Percentiles rank a stretch among this genome's conserved stretches.
These are phyloP conservation scores for Russula ochroleuca DNA, from an alignment of 768 basidiomycete genomes.

Conservation along the genomic window DNA sequence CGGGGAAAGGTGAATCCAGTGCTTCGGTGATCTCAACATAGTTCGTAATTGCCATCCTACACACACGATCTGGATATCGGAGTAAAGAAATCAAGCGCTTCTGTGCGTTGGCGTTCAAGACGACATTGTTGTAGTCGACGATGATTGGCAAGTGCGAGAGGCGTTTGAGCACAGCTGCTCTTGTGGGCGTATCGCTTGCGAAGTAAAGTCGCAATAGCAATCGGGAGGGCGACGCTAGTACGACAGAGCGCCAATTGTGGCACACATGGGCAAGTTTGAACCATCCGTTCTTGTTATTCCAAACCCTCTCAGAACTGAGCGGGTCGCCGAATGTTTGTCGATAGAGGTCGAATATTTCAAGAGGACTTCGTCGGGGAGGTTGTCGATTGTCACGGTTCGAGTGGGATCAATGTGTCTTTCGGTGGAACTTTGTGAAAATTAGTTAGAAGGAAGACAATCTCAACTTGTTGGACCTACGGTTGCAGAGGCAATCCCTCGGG, in stretches of 20 bases:
- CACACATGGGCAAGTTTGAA: conserved; percentile 4
- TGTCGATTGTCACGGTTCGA: not conserved
- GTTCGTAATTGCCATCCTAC: not conserved
- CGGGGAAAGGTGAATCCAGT: not conserved
- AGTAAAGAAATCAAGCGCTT: not conserved
- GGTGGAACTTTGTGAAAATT: too few relatives aligned
- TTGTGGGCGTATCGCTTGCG: not conserved
- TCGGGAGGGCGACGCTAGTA: not conserved
- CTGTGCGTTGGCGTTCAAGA: too few relatives aligned
- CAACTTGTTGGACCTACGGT: too few relatives aligned
- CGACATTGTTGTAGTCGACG: not conserved
- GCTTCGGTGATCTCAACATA: not conserved
- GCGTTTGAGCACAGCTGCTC: too few relatives aligned
- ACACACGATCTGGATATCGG: not conserved
- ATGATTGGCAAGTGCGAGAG: not conserved
- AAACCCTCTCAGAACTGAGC: not conserved
- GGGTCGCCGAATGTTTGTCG: not conserved
- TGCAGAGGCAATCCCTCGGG: too few relatives aligned
- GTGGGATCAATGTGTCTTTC: too few relatives aligned
- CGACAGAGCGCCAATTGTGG: not conserved
- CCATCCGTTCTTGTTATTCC: not conserved
- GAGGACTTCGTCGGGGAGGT: not conserved
- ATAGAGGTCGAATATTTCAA: conserved; percentile 1
- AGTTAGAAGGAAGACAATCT: too few relatives aligned
- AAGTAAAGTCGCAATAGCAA: not conserved